A percentile compares a stretch with the other conserved stretches of the same genome.
phyloP scores from a whole-genome alignment of 305 asterid genomes.

The Coffea humblotiana region DNA sequence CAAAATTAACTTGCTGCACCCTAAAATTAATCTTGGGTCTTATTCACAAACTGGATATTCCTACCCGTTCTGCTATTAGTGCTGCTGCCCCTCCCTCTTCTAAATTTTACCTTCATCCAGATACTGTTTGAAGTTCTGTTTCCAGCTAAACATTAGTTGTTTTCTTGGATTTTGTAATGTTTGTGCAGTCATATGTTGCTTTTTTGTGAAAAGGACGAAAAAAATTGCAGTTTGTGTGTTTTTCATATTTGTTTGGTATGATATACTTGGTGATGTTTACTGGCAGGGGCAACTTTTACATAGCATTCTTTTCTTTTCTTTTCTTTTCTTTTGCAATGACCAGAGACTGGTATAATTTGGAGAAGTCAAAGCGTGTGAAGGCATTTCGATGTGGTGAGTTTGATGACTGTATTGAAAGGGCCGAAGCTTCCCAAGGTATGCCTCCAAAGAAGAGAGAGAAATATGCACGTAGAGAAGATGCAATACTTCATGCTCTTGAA shows the following conservation, averaged over 20 bases:
- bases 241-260: not conserved
- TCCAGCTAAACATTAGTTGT: not conserved
- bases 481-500: slow-evolving; percentile 95
- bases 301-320: slow-evolving; percentile 1
- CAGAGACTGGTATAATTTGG: slow-evolving; percentile 99
- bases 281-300: slow-evolving; percentile 11
- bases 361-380: slow-evolving; percentile 96
- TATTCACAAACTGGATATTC: not conserved
- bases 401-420: slow-evolving; percentile 92
- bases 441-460: slow-evolving; percentile 98
- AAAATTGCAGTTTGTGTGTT: not conserved
- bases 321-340: not conserved
- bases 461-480: slow-evolving; percentile 98
- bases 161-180: not conserved
- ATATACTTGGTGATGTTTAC: not conserved
- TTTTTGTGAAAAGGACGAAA: not conserved
- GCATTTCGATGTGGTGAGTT: slow-evolving; percentile 93
- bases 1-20: not conserved
- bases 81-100: not conserved
- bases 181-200: not conserved
- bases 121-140: not conserved
- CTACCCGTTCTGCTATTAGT: not conserved
- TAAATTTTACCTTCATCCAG: not conserved
- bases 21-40: not conserved
- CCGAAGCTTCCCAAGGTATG: slow-evolving; percentile 89